These are phyloP conservation scores for Pythium aphanidermatum DNA, from an alignment of 352 stramenopile genomes.

Conservation along the genomic window DNA sequence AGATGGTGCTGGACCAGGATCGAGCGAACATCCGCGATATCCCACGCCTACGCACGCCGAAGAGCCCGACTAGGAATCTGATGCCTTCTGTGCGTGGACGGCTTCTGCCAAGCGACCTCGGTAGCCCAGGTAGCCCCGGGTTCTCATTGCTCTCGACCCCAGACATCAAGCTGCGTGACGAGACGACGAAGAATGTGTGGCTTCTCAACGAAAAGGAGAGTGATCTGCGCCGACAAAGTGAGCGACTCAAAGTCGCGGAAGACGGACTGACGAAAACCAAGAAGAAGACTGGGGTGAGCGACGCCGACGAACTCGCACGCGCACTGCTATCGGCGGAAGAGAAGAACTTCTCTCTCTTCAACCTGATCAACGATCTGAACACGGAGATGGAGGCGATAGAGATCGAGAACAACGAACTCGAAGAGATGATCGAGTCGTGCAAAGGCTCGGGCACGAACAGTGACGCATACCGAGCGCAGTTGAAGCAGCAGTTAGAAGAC, in stretches of 20 bases:
- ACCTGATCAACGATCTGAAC: conserved; percentile 92
- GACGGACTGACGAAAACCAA: conserved; percentile 85
- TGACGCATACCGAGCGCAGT: conserved; percentile 43
- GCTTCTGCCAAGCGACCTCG: conserved; percentile 6
- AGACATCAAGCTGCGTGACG: conserved; percentile 64
- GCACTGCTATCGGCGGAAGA: conserved; percentile 87
- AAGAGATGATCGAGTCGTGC: conserved; percentile 52
- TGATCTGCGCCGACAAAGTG: conserved; percentile 64
- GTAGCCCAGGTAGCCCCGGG: conserved; percentile 17
- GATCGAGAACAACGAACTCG: conserved; percentile 76
- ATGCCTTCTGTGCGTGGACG: conserved; percentile 11
- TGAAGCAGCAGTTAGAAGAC: conserved; percentile 71
- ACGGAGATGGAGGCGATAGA: conserved; percentile 86
- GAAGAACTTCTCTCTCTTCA: conserved; percentile 95
- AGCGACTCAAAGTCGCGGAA: conserved; percentile 64
- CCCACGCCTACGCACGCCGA: conserved; percentile 51
- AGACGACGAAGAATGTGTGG: conserved; percentile 71
- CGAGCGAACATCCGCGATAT: conserved; percentile 73
- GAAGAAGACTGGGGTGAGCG: conserved; percentile 80
- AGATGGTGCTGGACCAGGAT: conserved; percentile 80
- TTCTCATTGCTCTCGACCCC: conserved; percentile 63
- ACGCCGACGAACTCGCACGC: conserved; percentile 79
- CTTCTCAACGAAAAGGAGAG: conserved; percentile 72
- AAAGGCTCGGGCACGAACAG: conserved; percentile 51
- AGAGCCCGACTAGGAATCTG: conserved; percentile 34